phyloP scores from a whole-genome alignment of 768 basidiomycete species.

The Hypholoma sublateritium region DNA sequence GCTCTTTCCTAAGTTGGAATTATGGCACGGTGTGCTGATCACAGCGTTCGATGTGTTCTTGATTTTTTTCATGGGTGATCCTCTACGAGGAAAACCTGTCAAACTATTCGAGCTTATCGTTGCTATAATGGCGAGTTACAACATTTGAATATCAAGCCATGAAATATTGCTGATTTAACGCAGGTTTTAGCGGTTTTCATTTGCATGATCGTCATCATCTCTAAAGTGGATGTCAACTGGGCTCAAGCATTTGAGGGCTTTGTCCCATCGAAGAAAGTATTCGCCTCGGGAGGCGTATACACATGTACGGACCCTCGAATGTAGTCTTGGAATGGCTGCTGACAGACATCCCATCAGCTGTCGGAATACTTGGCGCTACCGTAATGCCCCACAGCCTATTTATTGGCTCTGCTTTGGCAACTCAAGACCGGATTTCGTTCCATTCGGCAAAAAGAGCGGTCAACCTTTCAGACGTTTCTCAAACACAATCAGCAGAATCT shows the following conservation, averaged over 20 bases:
- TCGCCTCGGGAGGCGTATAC: constrained; percentile 58
- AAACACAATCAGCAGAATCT: constrained; percentile 19
- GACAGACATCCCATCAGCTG: constrained; percentile 36
- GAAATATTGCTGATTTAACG: background rate
- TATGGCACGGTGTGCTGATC: constrained; percentile 71
- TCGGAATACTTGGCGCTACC: constrained; percentile 80
- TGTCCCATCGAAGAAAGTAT: constrained; percentile 66
- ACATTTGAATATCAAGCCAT: background rate
- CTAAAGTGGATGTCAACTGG: constrained; percentile 73
- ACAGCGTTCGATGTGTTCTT: constrained; percentile 70
- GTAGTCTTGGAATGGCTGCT: background rate
- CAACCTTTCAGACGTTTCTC: constrained; percentile 8
- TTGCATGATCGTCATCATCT: constrained; percentile 77
- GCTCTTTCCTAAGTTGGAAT: constrained; percentile 64
- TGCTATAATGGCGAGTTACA: constrained; percentile 49
- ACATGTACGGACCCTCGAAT: constrained; percentile 46
- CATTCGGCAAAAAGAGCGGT: constrained; percentile 22
- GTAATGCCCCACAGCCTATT: constrained; percentile 95
- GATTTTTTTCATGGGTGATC: constrained; percentile 71
- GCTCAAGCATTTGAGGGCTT: constrained; percentile 71
- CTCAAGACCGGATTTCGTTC: constrained; percentile 67
- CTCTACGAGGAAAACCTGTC: constrained; percentile 63
- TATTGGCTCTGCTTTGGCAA: constrained; percentile 83
- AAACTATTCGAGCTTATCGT: constrained; percentile 69
- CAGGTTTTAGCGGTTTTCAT: constrained; percentile 72